These are phyloP conservation scores for Podospora anserina DNA, from an alignment of 495 filamentous ascomycete species.

Conservation along the genomic window DNA sequence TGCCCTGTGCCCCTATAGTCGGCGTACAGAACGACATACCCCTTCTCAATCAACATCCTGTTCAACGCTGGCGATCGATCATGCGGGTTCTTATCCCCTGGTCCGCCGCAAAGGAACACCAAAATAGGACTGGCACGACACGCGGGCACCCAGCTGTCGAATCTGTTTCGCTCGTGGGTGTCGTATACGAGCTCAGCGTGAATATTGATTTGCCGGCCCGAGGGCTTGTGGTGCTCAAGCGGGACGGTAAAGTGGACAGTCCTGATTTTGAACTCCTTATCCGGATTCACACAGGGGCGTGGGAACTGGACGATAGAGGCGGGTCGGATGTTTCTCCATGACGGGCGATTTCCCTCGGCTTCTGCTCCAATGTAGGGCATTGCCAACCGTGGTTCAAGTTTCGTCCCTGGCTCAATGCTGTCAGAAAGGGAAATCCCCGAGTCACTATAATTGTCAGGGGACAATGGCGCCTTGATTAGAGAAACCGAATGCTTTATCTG, in stretches of 20 bases:
- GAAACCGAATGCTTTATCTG: not conserved
- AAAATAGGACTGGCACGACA: slow-evolving; percentile 5
- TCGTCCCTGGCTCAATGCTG: not conserved
- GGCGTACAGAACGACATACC: slow-evolving; percentile 75
- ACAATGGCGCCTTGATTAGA: not conserved
- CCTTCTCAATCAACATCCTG: slow-evolving; percentile 62
- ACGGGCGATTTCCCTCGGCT: not conserved
- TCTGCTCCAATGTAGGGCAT: not conserved
- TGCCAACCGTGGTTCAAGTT: not conserved
- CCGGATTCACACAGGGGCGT: not conserved
- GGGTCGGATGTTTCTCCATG: not conserved
- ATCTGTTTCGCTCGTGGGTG: not conserved
- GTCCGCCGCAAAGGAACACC: slow-evolving; percentile 64
- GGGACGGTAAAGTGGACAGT: slow-evolving; percentile 22
- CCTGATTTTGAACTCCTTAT: not conserved
- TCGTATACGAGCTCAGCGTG: slow-evolving; percentile 24
- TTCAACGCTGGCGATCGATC: slow-evolving; percentile 60
- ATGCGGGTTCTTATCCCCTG: slow-evolving; percentile 64
- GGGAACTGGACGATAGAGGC: not conserved
- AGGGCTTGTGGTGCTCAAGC: slow-evolving; percentile 16
- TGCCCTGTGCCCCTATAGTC: slow-evolving; percentile 85
- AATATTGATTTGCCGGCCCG: not conserved
- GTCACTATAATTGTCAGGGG: not conserved
- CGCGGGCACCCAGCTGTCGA: not conserved
- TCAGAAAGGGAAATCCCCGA: not conserved